phyloP scores from a whole-genome alignment of 2,329 filamentous ascomycete genomes.

The Acephala macrosclerotiorum region DNA sequence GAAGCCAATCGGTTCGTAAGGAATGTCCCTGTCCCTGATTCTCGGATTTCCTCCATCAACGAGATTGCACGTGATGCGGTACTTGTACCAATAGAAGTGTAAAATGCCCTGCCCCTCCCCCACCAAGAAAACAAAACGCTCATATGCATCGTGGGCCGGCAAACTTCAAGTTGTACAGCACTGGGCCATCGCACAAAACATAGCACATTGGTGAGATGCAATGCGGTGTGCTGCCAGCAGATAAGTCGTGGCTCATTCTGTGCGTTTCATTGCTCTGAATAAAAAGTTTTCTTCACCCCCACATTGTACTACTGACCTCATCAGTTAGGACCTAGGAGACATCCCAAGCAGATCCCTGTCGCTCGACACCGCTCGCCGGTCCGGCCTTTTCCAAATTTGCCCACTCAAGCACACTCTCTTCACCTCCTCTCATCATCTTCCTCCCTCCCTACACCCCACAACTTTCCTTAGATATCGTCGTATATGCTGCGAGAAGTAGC shows the following conservation, averaged over 20 bases:
- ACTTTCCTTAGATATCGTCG: constrained; percentile 28
- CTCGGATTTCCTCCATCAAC: too few relatives aligned
- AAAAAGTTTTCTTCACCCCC: constrained; percentile 1
- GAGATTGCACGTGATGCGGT: not conserved
- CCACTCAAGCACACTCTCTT: constrained; percentile 8
- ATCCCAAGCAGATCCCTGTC: not conserved
- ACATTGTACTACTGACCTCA: not conserved
- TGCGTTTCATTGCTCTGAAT: not conserved
- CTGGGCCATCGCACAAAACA: not conserved
- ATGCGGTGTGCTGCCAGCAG: constrained; percentile 1
- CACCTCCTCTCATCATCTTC: not conserved
- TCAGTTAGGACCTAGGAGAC: not conserved
- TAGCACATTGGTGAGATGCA: not conserved
- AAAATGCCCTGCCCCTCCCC: constrained; percentile 2
- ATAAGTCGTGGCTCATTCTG: not conserved
- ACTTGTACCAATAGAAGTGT: not conserved
- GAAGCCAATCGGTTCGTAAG: not conserved
- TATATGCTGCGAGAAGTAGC: constrained; percentile 62
- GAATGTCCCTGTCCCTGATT: not conserved
- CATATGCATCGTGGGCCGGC: not conserved
- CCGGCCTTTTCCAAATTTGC: not conserved
- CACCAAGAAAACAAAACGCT: not conserved
- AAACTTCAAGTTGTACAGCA: not conserved
- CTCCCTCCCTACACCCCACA: constrained; percentile 17
- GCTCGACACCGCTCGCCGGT: constrained; percentile 10